phyloP scores from a whole-genome alignment of 2,329 filamentous ascomycete species.

The Aureobasidium sp. region DNA sequence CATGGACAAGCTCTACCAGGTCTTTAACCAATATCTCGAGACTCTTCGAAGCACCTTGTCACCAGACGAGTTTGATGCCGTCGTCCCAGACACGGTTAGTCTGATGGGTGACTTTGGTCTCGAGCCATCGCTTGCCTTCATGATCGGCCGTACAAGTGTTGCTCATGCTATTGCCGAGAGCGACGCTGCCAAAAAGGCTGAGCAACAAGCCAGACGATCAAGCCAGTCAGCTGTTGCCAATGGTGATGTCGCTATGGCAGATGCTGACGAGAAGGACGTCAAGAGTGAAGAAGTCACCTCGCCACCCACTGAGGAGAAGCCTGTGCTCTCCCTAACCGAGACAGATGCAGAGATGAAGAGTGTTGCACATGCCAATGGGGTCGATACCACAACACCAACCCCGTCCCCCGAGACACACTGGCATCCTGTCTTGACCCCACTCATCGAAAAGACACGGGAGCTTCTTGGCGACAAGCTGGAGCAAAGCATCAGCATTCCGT shows the following conservation, averaged over 20 bases:
- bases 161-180: constrained; percentile 53
- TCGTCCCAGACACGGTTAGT: constrained; percentile 66
- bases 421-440: constrained; percentile 64
- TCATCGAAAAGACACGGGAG: constrained; percentile 62
- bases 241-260: constrained; percentile 52
- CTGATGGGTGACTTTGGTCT: constrained; percentile 75
- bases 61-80: constrained; percentile 66
- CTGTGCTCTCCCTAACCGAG: constrained; percentile 4
- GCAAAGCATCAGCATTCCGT: constrained; percentile 65
- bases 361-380: constrained; percentile 6
- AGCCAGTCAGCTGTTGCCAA: constrained; percentile 28
- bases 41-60: constrained; percentile 74
- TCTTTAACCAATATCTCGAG: constrained; percentile 82
- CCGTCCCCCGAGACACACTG: constrained; percentile 35
- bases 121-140: constrained; percentile 74
- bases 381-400: constrained; percentile 13
- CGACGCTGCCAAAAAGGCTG: constrained; percentile 31
- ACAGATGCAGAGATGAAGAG: constrained; percentile 16
- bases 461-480: constrained; percentile 58
- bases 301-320: constrained; percentile 13
- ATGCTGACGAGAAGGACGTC: constrained; percentile 22
- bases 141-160: constrained; percentile 70
- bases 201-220: constrained; percentile 25
- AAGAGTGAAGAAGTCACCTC: constrained; percentile 29
- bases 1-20: constrained; percentile 81